phyloP scores from a whole-genome alignment of 306 rosid species.

The Lotus japonicus region DNA sequence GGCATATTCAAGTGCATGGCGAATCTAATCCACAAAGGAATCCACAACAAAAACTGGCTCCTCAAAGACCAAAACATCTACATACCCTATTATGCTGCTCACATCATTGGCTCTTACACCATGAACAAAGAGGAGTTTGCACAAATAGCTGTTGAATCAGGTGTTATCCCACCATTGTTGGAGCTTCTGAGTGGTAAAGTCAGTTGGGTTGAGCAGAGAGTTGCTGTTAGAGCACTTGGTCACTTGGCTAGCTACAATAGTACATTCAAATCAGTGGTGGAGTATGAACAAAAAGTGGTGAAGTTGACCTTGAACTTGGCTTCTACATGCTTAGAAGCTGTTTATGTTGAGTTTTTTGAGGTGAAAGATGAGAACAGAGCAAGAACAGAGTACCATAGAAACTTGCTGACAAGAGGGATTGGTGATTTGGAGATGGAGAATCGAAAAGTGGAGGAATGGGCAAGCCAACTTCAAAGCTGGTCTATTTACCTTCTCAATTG shows the following conservation, averaged over 20 bases:
- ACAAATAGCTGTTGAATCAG: slow-evolving; percentile 49
- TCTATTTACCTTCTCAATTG: slow-evolving; percentile 60
- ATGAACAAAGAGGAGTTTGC: slow-evolving; percentile 61
- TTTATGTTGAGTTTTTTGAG: slow-evolving; percentile 40
- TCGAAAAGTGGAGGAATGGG: slow-evolving; percentile 79
- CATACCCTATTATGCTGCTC: slow-evolving; percentile 82
- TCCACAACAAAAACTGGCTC: slow-evolving; percentile 46
- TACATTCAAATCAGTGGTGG: slow-evolving; percentile 45
- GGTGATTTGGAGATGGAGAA: slow-evolving; percentile 68
- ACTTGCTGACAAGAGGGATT: slow-evolving; percentile 67
- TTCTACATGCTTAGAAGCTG: slow-evolving; percentile 42
- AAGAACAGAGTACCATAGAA: slow-evolving; percentile 48
- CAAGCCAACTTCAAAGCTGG: slow-evolving; percentile 78
- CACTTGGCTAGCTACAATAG: slow-evolving; percentile 66
- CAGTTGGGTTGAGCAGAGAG: slow-evolving; percentile 83
- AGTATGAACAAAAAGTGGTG: slow-evolving; percentile 41
- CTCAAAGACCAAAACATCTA: slow-evolving; percentile 54
- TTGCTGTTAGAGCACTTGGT: slow-evolving; percentile 65
- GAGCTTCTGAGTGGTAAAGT: slow-evolving; percentile 56
- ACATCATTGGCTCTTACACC: slow-evolving; percentile 80
- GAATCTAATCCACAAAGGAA: slow-evolving; percentile 43
- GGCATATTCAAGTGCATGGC: slow-evolving; percentile 83
- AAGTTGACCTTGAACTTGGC: slow-evolving; percentile 46
- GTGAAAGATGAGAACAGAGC: slow-evolving; percentile 20
- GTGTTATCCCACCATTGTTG: slow-evolving; percentile 56